phyloP scores from a whole-genome alignment of 768 basidiomycete genomes.

The Termitomyces titanicus region DNA sequence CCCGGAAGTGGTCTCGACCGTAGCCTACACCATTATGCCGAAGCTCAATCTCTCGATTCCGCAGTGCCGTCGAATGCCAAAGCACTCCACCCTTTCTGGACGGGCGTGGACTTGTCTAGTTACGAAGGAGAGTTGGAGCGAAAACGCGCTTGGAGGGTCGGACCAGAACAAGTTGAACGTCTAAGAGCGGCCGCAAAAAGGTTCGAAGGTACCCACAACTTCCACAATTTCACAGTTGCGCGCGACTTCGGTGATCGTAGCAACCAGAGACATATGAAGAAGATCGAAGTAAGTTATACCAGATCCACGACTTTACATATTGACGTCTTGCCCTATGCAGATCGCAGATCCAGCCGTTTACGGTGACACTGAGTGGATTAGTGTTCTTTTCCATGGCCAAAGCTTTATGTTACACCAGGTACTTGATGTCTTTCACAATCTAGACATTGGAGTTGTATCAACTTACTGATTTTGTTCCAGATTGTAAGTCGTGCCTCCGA shows the following conservation, averaged over 20 bases:
- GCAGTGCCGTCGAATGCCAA: slow-evolving; percentile 8
- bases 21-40: slow-evolving; percentile 32
- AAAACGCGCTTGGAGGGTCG: slow-evolving; percentile 71
- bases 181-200: slow-evolving; percentile 55
- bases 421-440: slow-evolving; percentile 16
- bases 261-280: slow-evolving; percentile 84
- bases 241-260: slow-evolving; percentile 81
- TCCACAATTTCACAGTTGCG: slow-evolving; percentile 95
- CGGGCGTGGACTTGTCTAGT: slow-evolving; percentile 32
- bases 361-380: slow-evolving; percentile 93
- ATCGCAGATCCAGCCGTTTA: slow-evolving; percentile 84
- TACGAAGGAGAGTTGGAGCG: slow-evolving; percentile 58
- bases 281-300: slow-evolving; percentile 57
- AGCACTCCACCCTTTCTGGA: slow-evolving; percentile 64
- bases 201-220: slow-evolving; percentile 92
- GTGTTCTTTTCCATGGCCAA: slow-evolving; percentile 91
- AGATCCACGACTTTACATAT: neutral
- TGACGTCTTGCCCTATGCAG: slow-evolving; percentile 29
- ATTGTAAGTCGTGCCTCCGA: slow-evolving; percentile 38
- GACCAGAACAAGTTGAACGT: slow-evolving; percentile 45
- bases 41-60: slow-evolving; percentile 21
- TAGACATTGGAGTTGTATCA: neutral
- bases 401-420: slow-evolving; percentile 99
- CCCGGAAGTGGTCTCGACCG: slow-evolving; percentile 63
- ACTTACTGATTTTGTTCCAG: slow-evolving; percentile 20